A percentile compares a stretch with the other conserved stretches of the same genome.
phyloP scores from a whole-genome alignment of 2,329 filamentous ascomycete genomes.

The Chrysoporthe puriensis region DNA sequence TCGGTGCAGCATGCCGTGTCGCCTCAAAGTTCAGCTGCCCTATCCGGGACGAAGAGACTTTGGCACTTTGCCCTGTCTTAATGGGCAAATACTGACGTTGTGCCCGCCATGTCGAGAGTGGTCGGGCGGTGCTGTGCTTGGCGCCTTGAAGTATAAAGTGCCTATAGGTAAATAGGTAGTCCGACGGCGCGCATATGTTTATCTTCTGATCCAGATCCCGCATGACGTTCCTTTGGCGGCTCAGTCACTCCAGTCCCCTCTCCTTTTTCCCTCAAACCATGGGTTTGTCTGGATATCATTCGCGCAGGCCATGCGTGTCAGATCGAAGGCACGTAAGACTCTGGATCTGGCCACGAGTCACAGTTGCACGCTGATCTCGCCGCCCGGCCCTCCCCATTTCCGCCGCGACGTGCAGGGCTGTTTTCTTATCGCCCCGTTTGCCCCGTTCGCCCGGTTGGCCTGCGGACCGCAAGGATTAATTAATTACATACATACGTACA shows the following conservation, averaged over 20 bases:
- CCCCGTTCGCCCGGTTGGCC: background rate
- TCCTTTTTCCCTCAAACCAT: background rate
- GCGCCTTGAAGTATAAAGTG: background rate
- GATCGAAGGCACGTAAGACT: background rate
- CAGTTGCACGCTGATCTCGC: background rate
- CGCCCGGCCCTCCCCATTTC: background rate
- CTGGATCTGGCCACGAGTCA: background rate
- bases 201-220: background rate
- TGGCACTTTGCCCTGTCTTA: background rate
- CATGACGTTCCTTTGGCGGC: background rate
- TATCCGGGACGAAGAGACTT: background rate
- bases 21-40: slow-evolving; percentile 5
- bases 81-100: background rate
- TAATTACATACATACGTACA: too few relatives aligned
- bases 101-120: background rate
- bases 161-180: background rate
- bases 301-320: background rate
- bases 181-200: background rate
- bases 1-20: slow-evolving; percentile 7
- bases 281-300: background rate
- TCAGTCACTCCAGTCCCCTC: background rate
- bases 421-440: background rate
- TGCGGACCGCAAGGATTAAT: background rate
- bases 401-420: background rate
- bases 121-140: background rate